Percentiles rank a stretch among this genome's conserved stretches.
Conservation (phyloP, 306 rosid species). For the Lathyrus oleraceus region DNA sequence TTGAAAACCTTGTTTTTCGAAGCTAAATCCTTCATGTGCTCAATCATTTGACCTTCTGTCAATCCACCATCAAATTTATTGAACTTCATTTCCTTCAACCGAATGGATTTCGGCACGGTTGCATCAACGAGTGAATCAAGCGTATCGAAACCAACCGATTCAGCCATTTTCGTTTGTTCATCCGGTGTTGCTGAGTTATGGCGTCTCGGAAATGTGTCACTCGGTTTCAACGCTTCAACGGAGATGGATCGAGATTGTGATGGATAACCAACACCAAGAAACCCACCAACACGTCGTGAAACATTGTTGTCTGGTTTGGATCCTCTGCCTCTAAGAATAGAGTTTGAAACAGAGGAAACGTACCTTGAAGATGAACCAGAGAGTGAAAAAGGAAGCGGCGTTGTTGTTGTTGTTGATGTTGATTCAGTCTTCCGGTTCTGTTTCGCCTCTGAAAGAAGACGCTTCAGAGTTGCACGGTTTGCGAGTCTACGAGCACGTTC, state of each 20-base stretch:
- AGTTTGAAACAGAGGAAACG: constrained; percentile 67
- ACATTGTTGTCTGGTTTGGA: constrained; percentile 42
- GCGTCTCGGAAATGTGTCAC: constrained; percentile 91
- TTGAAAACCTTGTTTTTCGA: constrained; percentile 79
- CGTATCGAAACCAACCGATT: constrained; percentile 53
- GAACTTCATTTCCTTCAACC: constrained; percentile 68
- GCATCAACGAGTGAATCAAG: constrained; percentile 82
- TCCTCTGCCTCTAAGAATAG: constrained; percentile 43
- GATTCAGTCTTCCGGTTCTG: constrained; percentile 65
- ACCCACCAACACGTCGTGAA: constrained; percentile 35
- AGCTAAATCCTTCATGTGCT: constrained; percentile 79
- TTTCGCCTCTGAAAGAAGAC: constrained; percentile 76
- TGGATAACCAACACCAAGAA: constrained; percentile 31
- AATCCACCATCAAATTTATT: constrained; percentile 79
- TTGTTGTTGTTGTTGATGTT: constrained; percentile 40
- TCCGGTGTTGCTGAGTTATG: constrained; percentile 95
- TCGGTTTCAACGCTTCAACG: constrained; percentile 75
- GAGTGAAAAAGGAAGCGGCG: constrained; percentile 45
- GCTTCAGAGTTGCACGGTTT: constrained; percentile 81
- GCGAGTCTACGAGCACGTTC: constrained; percentile 95
- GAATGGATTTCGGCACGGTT: constrained; percentile 89
- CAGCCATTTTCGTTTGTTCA: constrained; percentile 81
- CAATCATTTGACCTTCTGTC: constrained; percentile 88
- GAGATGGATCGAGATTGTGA: constrained; percentile 73
- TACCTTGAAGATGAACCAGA: constrained; percentile 59